Evolutionary conservation across 768 basidiomycete species (phyloP).

Genomic region (Collybia sordida): DNA sequence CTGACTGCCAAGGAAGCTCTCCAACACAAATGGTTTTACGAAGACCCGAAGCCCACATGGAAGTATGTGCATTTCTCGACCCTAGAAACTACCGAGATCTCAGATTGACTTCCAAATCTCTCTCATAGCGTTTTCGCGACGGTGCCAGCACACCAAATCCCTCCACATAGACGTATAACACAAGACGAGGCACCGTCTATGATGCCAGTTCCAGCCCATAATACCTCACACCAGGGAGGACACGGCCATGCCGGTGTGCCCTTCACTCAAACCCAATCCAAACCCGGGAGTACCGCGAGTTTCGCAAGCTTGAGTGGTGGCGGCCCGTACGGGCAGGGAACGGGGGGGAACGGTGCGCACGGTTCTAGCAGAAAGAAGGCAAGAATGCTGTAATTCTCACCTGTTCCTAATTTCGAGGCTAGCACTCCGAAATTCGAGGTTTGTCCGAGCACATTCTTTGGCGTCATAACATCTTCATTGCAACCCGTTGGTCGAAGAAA

Average conservation of each 20-base stretch:
- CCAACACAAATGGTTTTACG: constrained; percentile 87
- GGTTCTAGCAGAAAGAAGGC: constrained; percentile 58
- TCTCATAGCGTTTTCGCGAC: constrained; percentile 68
- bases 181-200: constrained; percentile 91
- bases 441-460: too few relatives aligned
- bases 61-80: constrained; percentile 57
- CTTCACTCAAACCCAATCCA: constrained; percentile 54
- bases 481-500: too few relatives aligned
- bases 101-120: constrained; percentile 1
- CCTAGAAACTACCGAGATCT: not conserved
- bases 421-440: too few relatives aligned
- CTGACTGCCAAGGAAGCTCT: constrained; percentile 83
- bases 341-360: constrained; percentile 29
- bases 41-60: constrained; percentile 81
- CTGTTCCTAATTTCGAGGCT: too few relatives aligned
- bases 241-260: constrained; percentile 23
- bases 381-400: constrained; percentile 21
- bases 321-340: constrained; percentile 36
- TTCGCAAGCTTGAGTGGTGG: constrained; percentile 66
- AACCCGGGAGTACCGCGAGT: constrained; percentile 61
- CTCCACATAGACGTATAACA: constrained; percentile 86
- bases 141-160: constrained; percentile 62
- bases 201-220: constrained; percentile 62
- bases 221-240: constrained; percentile 41
- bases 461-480: too few relatives aligned